Base-by-base conservation (phyloP, 1,139 yeast genomes). In the Keqinozyma sinolaborantium region DNA sequence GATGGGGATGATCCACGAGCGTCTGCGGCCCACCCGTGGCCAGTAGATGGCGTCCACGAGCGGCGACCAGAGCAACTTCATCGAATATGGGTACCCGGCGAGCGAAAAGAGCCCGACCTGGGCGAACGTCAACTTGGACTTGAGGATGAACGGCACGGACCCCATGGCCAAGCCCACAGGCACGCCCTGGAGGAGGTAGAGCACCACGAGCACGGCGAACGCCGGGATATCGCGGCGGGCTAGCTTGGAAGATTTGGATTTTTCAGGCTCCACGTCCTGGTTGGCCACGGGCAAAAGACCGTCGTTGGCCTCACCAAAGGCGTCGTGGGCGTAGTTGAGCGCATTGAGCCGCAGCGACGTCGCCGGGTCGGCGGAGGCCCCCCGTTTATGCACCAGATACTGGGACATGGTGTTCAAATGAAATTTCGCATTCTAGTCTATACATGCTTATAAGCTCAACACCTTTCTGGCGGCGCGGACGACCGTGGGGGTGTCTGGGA, bases 101-200 rank as follows among this genome's bases (percentile, higher is more conserved):
- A 92, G 64, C 2, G 95, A 79, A 54, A 94, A 94, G 4, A 90
- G 55, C 0, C 97, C 98, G 8, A 92, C 86, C 48, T 88, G 95
- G 1, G 96, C 79, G 51, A 85, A 92, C n/a, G 88, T 73, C 16
- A 90, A 69, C 39, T 80, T 76, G 8, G 92, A 75, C 55, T 92
- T 92, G 36, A 94, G 66, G 21, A 94, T 64, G 50, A 90, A 92
- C 1, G 98, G 99, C n/a, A 92, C 73, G 1, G 95, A 83, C 3
- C 98, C 98, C 63, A 92, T 88, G 2, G 96, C 95, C 26, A 92
- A 60, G 0, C 99, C 99, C 11, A 90, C 95, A 0, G 98, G 98
- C 4, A 92, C 80, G 16, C 98, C 99, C 55, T 92, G 98, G 9
- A 90, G 69, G 28, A 88, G 62, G 50, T 92, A 92, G 18, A 92